Evolutionary conservation across 441 rosid species (phyloP).

Genomic region (Arabidopsis hybrid): DNA sequence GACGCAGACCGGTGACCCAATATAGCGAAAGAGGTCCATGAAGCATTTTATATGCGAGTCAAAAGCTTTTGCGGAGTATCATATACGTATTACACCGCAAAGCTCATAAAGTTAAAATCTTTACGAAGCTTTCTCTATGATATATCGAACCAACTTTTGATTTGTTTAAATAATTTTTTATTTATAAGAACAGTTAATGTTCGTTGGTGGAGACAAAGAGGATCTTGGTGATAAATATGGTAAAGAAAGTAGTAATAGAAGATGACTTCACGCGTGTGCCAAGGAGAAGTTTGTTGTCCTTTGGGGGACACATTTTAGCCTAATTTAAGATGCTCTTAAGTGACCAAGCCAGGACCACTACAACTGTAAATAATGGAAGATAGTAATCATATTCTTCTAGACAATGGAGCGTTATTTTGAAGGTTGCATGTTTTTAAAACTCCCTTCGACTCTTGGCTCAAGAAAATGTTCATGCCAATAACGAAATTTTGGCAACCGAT

Average conservation of each 20-base stretch:
- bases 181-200: conserved; percentile 27
- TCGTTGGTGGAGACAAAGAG: conserved; percentile 47
- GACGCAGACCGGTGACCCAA: conserved; percentile 33
- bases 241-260: conserved; percentile 29
- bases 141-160: conserved; percentile 23
- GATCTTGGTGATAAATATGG: conserved; percentile 43
- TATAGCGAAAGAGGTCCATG: conserved; percentile 30
- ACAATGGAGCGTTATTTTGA: conserved; percentile 17
- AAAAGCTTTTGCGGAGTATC: conserved; percentile 29
- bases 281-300: conserved; percentile 44
- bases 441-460: conserved; percentile 42
- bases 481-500: conserved; percentile 15
- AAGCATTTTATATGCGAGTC: conserved; percentile 40
- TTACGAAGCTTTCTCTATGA: neutral
- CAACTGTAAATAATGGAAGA: conserved; percentile 8
- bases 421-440: conserved; percentile 6
- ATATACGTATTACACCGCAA: conserved; percentile 11
- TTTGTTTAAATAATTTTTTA: neutral
- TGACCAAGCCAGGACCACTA: conserved; percentile 39
- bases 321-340: conserved; percentile 41
- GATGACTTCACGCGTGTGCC: conserved; percentile 45
- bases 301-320: conserved; percentile 41
- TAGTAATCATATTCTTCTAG: neutral
- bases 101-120: neutral
- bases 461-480: conserved; percentile 18